Percentiles rank a stretch among this genome's conserved stretches.
Evolutionary conservation across 768 basidiomycete species (phyloP).

Genomic region (Macrolepiota fuliginosa): DNA sequence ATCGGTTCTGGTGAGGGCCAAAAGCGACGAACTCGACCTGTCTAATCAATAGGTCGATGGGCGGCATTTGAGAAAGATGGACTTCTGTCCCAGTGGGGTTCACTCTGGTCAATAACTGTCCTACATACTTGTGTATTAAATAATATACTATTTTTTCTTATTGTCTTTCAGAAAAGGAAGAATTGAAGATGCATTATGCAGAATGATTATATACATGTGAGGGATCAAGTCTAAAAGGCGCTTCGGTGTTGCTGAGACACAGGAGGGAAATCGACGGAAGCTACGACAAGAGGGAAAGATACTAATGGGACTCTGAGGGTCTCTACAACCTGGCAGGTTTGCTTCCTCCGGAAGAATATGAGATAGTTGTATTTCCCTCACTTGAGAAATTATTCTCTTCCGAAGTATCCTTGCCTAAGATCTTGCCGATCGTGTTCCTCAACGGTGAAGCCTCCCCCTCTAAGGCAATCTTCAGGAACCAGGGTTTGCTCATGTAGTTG

Average conservation of each 20-base stretch:
- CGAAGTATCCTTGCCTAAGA: conserved; percentile 18
- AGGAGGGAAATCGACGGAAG: not conserved
- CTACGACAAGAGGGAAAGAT: not conserved
- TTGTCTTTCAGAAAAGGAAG: not conserved
- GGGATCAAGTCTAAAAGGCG: not conserved
- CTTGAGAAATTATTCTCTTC: not conserved
- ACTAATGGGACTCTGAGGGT: no score
- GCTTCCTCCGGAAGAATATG: not conserved
- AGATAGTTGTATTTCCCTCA: not conserved
- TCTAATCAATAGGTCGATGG: conserved; percentile 57
- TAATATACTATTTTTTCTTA: conserved; percentile 14
- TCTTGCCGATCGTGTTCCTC: conserved; percentile 40
- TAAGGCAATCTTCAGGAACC: conserved; percentile 78
- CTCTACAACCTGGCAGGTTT: not conserved
- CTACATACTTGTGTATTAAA: conserved; percentile 24
- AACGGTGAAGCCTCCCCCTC: conserved; percentile 52
- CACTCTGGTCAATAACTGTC: conserved; percentile 21
- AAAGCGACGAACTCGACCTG: conserved; percentile 48
- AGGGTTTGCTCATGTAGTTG: conserved; percentile 93
- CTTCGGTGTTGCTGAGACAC: not conserved
- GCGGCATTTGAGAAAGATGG: conserved; percentile 33
- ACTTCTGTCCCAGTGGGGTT: conserved; percentile 33
- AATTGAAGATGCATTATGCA: not conserved
- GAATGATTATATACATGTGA: not conserved
- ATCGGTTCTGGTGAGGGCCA: conserved; percentile 83